Conservation (phyloP, 306 rosid genomes). For the Vigna unguiculata region DNA sequence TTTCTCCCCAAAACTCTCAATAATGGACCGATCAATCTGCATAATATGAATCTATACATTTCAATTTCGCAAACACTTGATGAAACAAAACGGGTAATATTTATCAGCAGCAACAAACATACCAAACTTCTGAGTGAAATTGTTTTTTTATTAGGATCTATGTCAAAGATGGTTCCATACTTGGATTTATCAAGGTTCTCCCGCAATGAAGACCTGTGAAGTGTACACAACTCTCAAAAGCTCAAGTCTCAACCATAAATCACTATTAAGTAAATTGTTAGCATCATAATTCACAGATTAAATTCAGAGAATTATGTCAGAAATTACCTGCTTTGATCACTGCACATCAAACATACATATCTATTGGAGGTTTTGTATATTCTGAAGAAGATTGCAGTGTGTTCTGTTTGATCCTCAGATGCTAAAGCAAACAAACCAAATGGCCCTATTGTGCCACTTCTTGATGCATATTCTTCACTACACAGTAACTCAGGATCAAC, state of each 20-base stretch:
- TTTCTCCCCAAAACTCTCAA: constrained; percentile 72
- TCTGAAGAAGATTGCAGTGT: constrained; percentile 63
- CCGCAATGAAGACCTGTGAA: constrained; percentile 67
- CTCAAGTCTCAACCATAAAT: constrained; percentile 6
- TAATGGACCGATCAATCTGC: constrained; percentile 72
- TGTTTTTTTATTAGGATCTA: constrained; percentile 51
- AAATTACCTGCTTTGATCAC: constrained; percentile 72
- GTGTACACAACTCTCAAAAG: background rate
- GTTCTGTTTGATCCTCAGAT: constrained; percentile 62
- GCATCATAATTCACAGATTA: background rate
- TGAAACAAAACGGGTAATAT: background rate
- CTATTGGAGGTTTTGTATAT: constrained; percentile 52
- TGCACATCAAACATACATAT: constrained; percentile 73
- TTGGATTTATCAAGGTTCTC: constrained; percentile 61
- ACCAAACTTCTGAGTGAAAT: constrained; percentile 78
- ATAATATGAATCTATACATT: background rate
- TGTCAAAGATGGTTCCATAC: constrained; percentile 62
- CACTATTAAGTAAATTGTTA: background rate
- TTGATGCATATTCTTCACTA: constrained; percentile 52
- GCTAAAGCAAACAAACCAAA: constrained; percentile 72
- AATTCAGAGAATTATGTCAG: background rate
- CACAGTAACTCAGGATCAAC: constrained; percentile 62
- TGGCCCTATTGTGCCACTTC: constrained; percentile 62
- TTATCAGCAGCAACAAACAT: constrained; percentile 8
- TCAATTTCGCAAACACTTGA: constrained; percentile 8